Percentiles rank a stretch among this genome's conserved stretches.
Conservation (phyloP, 1,139 yeast genomes). For the Saccharomyces hybrid region DNA sequence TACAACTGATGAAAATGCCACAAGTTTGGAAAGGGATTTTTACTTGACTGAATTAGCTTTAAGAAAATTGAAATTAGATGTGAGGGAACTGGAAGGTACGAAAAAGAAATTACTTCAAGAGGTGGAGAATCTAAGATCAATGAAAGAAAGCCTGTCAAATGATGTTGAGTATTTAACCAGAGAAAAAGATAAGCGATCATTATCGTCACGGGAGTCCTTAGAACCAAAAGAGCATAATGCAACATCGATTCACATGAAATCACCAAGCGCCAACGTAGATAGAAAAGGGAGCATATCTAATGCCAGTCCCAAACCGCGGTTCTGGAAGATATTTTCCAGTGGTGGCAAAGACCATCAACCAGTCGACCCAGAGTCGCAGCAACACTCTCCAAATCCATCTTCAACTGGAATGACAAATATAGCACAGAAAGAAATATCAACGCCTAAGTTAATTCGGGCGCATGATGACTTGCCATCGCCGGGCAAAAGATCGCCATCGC, state of each 20-base stretch:
- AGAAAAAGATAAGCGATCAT: conserved; percentile 12
- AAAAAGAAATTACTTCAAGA: conserved; percentile 21
- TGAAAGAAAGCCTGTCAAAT: conserved; percentile 29
- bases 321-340: conserved; percentile 28
- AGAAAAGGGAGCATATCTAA: conserved; percentile 8
- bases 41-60: conserved; percentile 25
- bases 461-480: neutral
- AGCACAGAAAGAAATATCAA: neutral
- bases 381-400: conserved; percentile 2
- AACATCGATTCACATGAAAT: neutral
- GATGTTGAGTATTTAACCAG: conserved; percentile 31
- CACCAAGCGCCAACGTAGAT: conserved; percentile 4
- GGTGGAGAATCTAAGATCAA: conserved; percentile 19
- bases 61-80: conserved; percentile 31
- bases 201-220: conserved; percentile 6
- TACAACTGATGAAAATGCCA: neutral
- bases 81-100: conserved; percentile 28
- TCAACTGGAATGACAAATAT: neutral
- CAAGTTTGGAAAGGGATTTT: neutral
- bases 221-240: neutral
- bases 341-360: conserved; percentile 1
- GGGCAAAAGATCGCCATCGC: conserved; percentile 6
- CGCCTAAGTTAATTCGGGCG: neutral
- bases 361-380: neutral
- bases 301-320: conserved; percentile 20